These are phyloP conservation scores for Musa acuminata DNA, from an alignment of 176 grass and related monocot genomes.

Conservation along the genomic window DNA sequence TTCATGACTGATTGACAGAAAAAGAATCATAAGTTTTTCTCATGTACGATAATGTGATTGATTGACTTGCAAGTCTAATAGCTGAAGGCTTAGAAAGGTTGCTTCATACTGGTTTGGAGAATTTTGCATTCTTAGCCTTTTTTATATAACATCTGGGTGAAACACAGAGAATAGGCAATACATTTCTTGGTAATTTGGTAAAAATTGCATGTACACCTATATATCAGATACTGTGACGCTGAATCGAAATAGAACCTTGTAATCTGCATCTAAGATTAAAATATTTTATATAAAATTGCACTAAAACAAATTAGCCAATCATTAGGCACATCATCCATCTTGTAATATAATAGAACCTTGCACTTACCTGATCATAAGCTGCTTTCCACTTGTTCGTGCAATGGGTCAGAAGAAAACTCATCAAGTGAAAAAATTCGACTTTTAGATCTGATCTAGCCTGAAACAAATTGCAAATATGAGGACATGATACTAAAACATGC, in stretches of 20 bases:
- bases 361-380: constrained; percentile 69
- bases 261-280: not conserved
- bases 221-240: not conserved
- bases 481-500: not conserved
- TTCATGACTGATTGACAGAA: too few species aligned
- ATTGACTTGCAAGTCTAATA: too few species aligned
- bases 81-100: too few species aligned
- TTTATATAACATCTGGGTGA: too few species aligned
- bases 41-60: too few species aligned
- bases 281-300: not conserved
- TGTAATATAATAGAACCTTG: not conserved
- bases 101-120: too few species aligned
- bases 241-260: not conserved
- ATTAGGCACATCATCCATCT: not conserved
- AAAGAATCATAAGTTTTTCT: too few species aligned
- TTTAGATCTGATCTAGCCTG: constrained; percentile 96
- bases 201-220: not conserved
- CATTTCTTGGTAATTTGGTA: not conserved
- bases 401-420: constrained; percentile 94
- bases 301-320: not conserved
- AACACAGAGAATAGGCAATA: not conserved
- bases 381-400: constrained; percentile 93
- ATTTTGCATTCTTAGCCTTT: too few species aligned
- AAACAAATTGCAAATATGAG: constrained; percentile 15
- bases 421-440: constrained; percentile 99